Evolutionary conservation across 805 yeast species (phyloP), one percentile per base, ranked within the genome.

Genomic region (Pichia paraexigua): DNA sequence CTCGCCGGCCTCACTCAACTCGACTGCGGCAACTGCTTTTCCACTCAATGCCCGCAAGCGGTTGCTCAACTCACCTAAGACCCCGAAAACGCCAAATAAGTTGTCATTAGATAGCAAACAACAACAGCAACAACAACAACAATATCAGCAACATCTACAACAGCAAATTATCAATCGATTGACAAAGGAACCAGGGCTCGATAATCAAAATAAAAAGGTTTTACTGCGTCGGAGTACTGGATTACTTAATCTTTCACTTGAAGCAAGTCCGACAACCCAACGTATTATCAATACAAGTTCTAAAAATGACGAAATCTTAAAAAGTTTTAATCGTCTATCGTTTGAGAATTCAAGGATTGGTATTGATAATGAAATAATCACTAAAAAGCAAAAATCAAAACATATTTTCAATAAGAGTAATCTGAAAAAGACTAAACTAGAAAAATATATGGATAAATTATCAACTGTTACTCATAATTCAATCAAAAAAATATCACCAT

Each of bases 221-320:
- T 61, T 67, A 0, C 53, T 78, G 39, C 73, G 80, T 54, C 70
- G 83, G 64, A 76, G 82, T 68, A 76, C 72, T 2, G 82, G 81
- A 2, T 64, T 77, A 11, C 59, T 79, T 54, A 78, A 79, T 50
- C 57, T 79, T 47, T 75, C 80, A 13, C 60, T 77, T 22, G 77
- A 73, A 44, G 69, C 73, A 2, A 69, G 65, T 44, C 63, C 65
- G 9, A 58, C 50, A 11, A 51, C 53, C 37, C 47, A 60, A 58
- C 43, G 59, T 56, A 52, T 66, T 62, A 65, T 61, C 61, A 21
- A 65, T 48, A 61, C 27, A 53, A 58, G 47, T 56, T 53, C 49
- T 6, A 55, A 47, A 49, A 54, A 54, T 27, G 56, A 58, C 57
- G 62, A 65, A 52, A 60, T 67, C 52, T 55, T 71, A 47, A 60